Base-by-base conservation (phyloP, 768 basidiomycete species). In the Mycena crocata region DNA sequence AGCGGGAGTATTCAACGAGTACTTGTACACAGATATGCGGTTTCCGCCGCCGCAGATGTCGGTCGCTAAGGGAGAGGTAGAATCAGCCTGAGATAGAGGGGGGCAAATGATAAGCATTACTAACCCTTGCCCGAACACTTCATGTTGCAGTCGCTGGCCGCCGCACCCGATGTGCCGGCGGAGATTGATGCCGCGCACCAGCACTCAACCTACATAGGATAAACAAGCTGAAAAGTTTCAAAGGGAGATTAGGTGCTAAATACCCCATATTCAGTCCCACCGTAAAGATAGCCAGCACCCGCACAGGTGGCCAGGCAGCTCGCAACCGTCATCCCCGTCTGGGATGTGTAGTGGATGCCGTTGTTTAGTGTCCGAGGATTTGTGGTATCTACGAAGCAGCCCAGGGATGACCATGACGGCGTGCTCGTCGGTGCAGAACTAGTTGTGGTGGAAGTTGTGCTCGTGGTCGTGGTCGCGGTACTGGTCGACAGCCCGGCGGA, bases 301-400 rank as follows among this genome's bases (percentile, higher is more conserved):
- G 70, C 52, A 51, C 79, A 82, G 12, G 62, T 71, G 4, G 76
- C 58, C 24, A 74, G 68, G 54, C 80, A 81, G 46, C 73, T 75
- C 15, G 66, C 40, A 23, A 79, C 68, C 7, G 80, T 75, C 58
- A 76, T 75, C 15, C 21, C 32, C 4, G 59, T 54, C 15, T 44
- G 56, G 31, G 72, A 71, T 13, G 50, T 52, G n/a, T 17, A 50
- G 24, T 54, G 62, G 1, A 74, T 66, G 12, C 74, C 73, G 35
- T 66, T 68, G 40, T 68, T 59, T 21, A 80, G 57, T 13, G 74
- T 66, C 5, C 78, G 73, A 34, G 67, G 31, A 32, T 34, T 28
- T 45, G 56, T 39, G 15, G 32, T 60, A 48, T 75, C 72, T 26
- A 50, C 40, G 51, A 67, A 72, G 48, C 74, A 75, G 21, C 74